Evolutionary conservation across 306 rosid species (phyloP).

Genomic region (Pyrus betulifolia): DNA sequence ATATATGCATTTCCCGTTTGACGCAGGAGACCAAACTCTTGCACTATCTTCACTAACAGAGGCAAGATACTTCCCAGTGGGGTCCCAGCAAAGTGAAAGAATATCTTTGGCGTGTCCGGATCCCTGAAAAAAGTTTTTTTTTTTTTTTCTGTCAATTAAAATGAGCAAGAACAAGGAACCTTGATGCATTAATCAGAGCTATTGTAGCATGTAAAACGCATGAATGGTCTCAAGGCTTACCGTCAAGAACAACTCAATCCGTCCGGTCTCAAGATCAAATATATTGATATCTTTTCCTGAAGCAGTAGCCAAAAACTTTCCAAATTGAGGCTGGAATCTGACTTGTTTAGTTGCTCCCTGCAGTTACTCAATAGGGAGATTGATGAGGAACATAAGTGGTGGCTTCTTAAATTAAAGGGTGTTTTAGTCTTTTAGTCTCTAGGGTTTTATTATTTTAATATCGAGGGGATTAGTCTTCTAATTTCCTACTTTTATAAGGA

Average conservation of each 20-base stretch:
- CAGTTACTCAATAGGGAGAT: conserved; percentile 2
- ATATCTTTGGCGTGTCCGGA: conserved; percentile 41
- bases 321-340: conserved; percentile 52
- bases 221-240: conserved; percentile 12
- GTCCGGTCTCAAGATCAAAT: conserved; percentile 39
- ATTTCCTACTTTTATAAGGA: too few relatives aligned
- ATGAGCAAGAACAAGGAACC: background rate
- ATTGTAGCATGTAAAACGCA: background rate
- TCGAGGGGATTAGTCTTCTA: too few relatives aligned
- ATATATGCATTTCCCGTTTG: conserved; percentile 38
- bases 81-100: conserved; percentile 55
- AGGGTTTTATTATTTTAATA: too few relatives aligned
- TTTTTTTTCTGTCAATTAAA: conserved; percentile 2
- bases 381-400: too few relatives aligned
- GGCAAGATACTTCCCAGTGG: conserved; percentile 41
- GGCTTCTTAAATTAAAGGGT: too few relatives aligned
- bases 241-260: conserved; percentile 15
- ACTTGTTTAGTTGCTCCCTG: conserved; percentile 58
- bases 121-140: conserved; percentile 24
- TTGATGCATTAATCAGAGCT: background rate
- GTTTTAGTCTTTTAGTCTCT: too few relatives aligned
- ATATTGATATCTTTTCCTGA: conserved; percentile 30
- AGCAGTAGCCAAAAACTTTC: conserved; percentile 41
- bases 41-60: conserved; percentile 56
- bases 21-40: conserved; percentile 35